These are phyloP conservation scores for Bothriochloa decipiens DNA, from an alignment of 176 grass and related monocot species.

Conservation along the genomic window DNA sequence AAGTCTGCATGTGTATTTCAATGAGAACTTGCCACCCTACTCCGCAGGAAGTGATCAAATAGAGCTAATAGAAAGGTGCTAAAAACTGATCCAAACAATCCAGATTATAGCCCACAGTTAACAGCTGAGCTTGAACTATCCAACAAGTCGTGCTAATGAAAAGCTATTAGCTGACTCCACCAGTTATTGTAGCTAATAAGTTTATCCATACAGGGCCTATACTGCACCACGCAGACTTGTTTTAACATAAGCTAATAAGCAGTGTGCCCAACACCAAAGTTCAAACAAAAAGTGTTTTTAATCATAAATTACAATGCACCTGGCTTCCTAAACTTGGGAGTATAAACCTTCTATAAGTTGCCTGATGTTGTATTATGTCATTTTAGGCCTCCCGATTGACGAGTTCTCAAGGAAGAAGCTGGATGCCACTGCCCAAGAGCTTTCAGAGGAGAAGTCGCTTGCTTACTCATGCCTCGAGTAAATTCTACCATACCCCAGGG, in stretches of 20 bases:
- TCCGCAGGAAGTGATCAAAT: not conserved
- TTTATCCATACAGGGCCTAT: not conserved
- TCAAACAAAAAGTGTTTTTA: not conserved
- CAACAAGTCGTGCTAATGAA: not conserved
- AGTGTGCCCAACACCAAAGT: not conserved
- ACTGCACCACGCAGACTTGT: not conserved
- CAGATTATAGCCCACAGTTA: not conserved
- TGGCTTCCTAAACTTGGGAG: not conserved
- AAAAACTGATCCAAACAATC: not conserved
- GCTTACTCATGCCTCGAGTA: conserved; percentile 91
- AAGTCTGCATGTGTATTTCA: not conserved
- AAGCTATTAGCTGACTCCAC: too few species aligned
- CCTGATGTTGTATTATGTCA: conserved; percentile 19
- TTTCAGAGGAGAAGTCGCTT: conserved; percentile 86
- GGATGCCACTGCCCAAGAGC: conserved; percentile 84
- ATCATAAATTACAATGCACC: not conserved
- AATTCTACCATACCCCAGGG: conserved; percentile 19
- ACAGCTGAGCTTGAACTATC: not conserved
- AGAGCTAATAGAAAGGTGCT: not conserved
- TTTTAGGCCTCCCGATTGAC: conserved; percentile 75
- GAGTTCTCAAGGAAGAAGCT: conserved; percentile 93
- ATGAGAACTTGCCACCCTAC: not conserved
- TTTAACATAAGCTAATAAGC: not conserved
- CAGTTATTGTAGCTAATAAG: not conserved
- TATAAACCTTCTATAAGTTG: not conserved